Evolutionary conservation across 148 eudicot genomes (phyloP).

Genomic region (Selenicereus undatus): DNA sequence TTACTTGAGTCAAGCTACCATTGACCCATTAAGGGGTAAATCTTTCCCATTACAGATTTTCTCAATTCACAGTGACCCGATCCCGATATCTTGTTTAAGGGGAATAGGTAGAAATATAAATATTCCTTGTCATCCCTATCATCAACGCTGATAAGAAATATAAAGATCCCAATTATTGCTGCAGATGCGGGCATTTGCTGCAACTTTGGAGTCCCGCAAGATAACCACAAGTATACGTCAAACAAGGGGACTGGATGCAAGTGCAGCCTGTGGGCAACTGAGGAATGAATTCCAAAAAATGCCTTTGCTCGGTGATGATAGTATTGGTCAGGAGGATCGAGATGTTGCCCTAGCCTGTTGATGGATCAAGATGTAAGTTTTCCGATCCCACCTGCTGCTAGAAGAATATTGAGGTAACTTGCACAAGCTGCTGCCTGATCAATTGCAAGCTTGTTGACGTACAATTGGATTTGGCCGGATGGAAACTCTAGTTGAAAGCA

Average conservation of each 20-base stretch:
- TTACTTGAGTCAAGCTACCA: too few species aligned
- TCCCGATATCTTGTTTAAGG: too few species aligned
- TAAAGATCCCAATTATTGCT: not conserved
- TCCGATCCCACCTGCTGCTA: not conserved
- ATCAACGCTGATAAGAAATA: not conserved
- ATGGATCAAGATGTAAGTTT: constrained; percentile 16
- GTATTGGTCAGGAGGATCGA: constrained; percentile 27
- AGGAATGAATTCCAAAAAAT: constrained; percentile 83
- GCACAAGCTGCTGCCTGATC: not conserved
- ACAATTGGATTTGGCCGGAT: not conserved
- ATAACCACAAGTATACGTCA: constrained; percentile 84
- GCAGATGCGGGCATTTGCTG: constrained; percentile 70
- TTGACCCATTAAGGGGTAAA: too few species aligned
- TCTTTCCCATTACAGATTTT: too few species aligned
- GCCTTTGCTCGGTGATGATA: constrained; percentile 47
- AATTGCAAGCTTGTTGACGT: not conserved
- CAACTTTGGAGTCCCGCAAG: constrained; percentile 70
- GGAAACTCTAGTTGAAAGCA: not conserved
- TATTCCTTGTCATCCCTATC: too few species aligned
- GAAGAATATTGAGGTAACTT: not conserved
- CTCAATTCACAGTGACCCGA: too few species aligned
- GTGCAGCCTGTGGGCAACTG: constrained; percentile 98
- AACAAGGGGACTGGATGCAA: constrained; percentile 93
- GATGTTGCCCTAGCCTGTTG: constrained; percentile 49
- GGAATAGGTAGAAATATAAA: too few species aligned